Conservation (phyloP, 2,329 filamentous ascomycete genomes). For the Monilinia fructicola region DNA sequence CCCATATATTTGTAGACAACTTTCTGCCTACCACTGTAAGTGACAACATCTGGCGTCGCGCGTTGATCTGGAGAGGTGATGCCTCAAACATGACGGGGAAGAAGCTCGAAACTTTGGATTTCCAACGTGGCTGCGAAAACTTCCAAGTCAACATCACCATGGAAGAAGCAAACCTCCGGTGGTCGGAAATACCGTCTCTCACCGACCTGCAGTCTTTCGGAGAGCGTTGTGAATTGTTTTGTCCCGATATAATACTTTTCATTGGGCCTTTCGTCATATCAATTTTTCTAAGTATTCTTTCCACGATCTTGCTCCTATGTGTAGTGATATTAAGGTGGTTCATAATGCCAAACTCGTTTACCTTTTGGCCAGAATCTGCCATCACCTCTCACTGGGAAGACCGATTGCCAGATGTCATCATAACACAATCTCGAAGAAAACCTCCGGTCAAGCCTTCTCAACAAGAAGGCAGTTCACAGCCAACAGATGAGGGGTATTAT, state of each 20-base stretch:
- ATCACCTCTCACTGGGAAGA: background rate
- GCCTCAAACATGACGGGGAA: too few species aligned
- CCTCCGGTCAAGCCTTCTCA: background rate
- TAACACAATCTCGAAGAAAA: background rate
- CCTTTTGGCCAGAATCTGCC: background rate
- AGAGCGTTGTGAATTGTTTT: background rate
- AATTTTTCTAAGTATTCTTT: background rate
- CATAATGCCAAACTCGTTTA: background rate
- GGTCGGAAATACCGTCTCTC: slow-evolving; percentile 6
- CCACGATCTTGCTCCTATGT: background rate
- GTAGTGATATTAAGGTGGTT: background rate
- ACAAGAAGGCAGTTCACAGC: background rate
- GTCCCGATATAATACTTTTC: slow-evolving; percentile 8
- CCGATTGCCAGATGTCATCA: too few species aligned
- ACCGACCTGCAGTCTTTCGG: slow-evolving; percentile 13
- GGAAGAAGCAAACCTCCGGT: background rate
- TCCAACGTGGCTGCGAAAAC: slow-evolving; percentile 5
- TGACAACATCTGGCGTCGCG: slow-evolving; percentile 16
- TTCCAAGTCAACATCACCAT: background rate
- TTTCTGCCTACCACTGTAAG: background rate
- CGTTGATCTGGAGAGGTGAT: slow-evolving; percentile 1
- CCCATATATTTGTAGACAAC: slow-evolving; percentile 15
- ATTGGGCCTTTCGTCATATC: background rate
- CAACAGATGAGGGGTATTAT: background rate
- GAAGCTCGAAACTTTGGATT: background rate